Evolutionary conservation across 208 protist species (phyloP).

Genomic region (Trypanosoma caninum): DNA sequence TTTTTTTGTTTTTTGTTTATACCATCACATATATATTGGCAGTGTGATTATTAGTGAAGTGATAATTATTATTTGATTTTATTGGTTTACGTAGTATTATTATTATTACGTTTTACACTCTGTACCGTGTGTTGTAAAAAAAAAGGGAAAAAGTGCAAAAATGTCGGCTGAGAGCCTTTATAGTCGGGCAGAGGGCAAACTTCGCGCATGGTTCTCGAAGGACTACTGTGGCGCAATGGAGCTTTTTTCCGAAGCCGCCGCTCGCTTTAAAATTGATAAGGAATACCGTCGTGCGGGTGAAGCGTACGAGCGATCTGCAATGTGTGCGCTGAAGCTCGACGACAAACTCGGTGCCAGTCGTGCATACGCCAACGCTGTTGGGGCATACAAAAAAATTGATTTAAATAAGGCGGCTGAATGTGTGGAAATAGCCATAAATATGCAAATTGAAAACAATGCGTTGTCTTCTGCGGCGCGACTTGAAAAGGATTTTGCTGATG

Average conservation of each 20-base stretch:
- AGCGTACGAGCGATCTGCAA: conserved; percentile 59
- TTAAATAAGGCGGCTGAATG: conserved; percentile 47
- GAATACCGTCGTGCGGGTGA: conserved; percentile 73
- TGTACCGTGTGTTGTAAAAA: no score
- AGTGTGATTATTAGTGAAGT: background rate
- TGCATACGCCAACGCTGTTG: conserved; percentile 56
- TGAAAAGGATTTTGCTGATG: conserved; percentile 69
- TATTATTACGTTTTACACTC: no score
- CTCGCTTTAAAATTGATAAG: conserved; percentile 71
- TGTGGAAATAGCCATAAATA: conserved; percentile 59
- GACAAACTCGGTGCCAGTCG: conserved; percentile 34
- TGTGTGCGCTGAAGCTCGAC: conserved; percentile 67
- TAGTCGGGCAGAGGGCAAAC: conserved; percentile 71
- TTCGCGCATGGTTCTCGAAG: conserved; percentile 78
- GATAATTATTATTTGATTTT: no score
- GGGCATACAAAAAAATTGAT: conserved; percentile 61
- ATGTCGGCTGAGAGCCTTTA: conserved; percentile 53
- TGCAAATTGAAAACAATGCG: conserved; percentile 75
- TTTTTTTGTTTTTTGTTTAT: background rate
- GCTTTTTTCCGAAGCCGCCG: conserved; percentile 69
- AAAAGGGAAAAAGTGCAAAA: background rate
- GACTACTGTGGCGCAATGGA: conserved; percentile 80
- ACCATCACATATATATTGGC: no score
- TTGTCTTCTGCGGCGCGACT: conserved; percentile 58
- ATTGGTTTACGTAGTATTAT: no score